A percentile compares a stretch with the other conserved stretches of the same genome.
phyloP scores from a whole-genome alignment of 1,139 yeast species.

The Lodderomyces parapsilosis region DNA sequence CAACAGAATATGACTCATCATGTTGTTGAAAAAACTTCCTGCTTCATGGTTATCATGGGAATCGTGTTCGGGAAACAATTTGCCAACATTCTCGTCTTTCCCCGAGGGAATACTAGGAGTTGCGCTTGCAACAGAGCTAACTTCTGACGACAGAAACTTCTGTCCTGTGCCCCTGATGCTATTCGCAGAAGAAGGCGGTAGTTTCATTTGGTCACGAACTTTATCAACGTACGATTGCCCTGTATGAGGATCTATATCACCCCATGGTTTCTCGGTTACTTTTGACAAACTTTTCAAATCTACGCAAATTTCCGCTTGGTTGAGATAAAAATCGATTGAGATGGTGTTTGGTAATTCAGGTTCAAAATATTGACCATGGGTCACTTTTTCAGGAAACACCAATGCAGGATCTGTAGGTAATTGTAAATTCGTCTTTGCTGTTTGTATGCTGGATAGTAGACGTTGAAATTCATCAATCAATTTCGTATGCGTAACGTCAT shows the following conservation, averaged over 20 bases:
- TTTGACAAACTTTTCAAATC: constrained; percentile 40
- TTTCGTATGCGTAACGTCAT: constrained; percentile 16
- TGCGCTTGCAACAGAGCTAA: background rate
- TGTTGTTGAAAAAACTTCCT: constrained; percentile 20
- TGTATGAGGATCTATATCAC: constrained; percentile 27
- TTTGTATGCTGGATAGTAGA: constrained; percentile 28
- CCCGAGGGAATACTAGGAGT: background rate
- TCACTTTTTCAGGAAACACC: constrained; percentile 40
- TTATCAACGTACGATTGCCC: constrained; percentile 43
- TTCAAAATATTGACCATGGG: constrained; percentile 25
- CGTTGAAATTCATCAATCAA: constrained; percentile 26
- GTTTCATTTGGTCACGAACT: constrained; percentile 42
- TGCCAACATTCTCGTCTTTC: background rate
- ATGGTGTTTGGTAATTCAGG: constrained; percentile 33
- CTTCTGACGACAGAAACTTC: background rate
- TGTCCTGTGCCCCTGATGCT: constrained; percentile 6
- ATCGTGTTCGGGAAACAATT: background rate
- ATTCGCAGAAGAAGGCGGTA: constrained; percentile 17
- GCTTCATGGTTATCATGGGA: background rate
- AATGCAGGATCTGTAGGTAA: constrained; percentile 43
- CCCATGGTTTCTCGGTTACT: constrained; percentile 45
- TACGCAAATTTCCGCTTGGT: constrained; percentile 46
- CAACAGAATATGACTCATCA: constrained; percentile 30
- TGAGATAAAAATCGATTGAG: constrained; percentile 41
- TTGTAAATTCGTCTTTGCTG: constrained; percentile 38